Evolutionary conservation across 148 eudicot genomes (phyloP), one percentile per base, ranked within the genome.

Genomic region (Chenopodium quinoa): DNA sequence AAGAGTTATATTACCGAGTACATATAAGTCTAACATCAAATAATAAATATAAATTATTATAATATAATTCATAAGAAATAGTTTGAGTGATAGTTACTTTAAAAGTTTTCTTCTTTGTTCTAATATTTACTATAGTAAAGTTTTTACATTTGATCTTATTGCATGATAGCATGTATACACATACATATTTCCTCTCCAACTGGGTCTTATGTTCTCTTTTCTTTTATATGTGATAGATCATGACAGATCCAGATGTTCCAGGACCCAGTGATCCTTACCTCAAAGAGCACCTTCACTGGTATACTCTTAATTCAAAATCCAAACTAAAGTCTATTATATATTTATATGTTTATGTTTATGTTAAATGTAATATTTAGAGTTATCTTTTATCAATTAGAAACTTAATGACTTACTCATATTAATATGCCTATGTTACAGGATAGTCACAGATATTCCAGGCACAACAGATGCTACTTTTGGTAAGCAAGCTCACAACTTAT

Each of bases 201-300:
- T 64, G 48, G 7, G 32, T 19, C 48, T 46, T 54, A 46, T 54
- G 5, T 10, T 46, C 17, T 23, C 67, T 65, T 81, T 46, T 12
- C 27, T 8, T 6, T 56, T n/a, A 1, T 37, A 37, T 37, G 40
- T 4, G 23, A 48, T 75, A 85, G 87, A 40, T 82, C 44, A 85
- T 85, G 98, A 92, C 94, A 31, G 99, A 96, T 78, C 99, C 99
- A 12, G 99, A 96, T 91, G 95, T 88, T 82, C 99, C 99, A 65
- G 98, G 99, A 69, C 99, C 99, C 20, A 96, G 99, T 89, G 99
- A 96, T 84, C 99, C 99, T 63, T 95, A 91, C 82, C 91, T 95
- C 1, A 91, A 75, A 79, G 99, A 95, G 88, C 99, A 90, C 89
- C 81, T 96, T 63, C 99, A 96, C 91, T 96, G 99, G 99, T 96